Conservation (phyloP, 768 basidiomycete genomes). For the Leccinum pellstonianum region DNA sequence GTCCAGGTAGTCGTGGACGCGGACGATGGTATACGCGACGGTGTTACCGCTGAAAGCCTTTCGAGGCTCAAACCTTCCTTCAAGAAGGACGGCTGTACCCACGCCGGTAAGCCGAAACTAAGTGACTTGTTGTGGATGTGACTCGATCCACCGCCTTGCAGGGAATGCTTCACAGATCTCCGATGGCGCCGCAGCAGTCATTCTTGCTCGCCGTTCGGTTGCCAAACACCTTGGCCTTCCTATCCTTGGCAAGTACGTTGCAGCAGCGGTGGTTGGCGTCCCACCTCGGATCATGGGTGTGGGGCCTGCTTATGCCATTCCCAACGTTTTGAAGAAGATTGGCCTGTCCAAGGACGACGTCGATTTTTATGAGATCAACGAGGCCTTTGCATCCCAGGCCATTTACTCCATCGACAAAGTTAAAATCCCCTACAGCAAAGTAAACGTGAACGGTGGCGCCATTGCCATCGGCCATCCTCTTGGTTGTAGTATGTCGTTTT, state of each 20-base stretch:
- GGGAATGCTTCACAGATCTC: slow-evolving; percentile 89
- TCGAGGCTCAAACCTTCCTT: slow-evolving; percentile 87
- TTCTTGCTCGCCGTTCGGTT: slow-evolving; percentile 75
- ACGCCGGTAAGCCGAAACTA: slow-evolving; percentile 50
- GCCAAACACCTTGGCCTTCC: slow-evolving; percentile 84
- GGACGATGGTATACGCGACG: slow-evolving; percentile 87
- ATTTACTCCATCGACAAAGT: slow-evolving; percentile 70
- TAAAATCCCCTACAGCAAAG: slow-evolving; percentile 71
- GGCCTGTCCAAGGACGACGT: slow-evolving; percentile 69
- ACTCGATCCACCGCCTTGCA: slow-evolving; percentile 11
- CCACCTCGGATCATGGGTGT: slow-evolving; percentile 90
- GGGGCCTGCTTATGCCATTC: slow-evolving; percentile 87
- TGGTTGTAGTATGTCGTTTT: slow-evolving; percentile 65
- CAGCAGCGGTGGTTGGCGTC: slow-evolving; percentile 70
- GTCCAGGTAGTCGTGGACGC: slow-evolving; percentile 65
- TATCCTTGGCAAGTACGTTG: slow-evolving; percentile 82
- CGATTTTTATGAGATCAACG: slow-evolving; percentile 92
- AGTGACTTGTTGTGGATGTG: neutral
- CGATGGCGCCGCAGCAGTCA: slow-evolving; percentile 89
- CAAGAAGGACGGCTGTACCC: slow-evolving; percentile 68
- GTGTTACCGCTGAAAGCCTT: slow-evolving; percentile 76
- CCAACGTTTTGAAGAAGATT: slow-evolving; percentile 62
- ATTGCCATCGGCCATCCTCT: slow-evolving; percentile 90
- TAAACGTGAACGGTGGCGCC: slow-evolving; percentile 85
- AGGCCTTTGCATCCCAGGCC: slow-evolving; percentile 85